Evolutionary conservation across 352 stramenopile genomes (phyloP), one percentile per base, ranked within the genome.

Genomic region (Phytophthora vignae): DNA sequence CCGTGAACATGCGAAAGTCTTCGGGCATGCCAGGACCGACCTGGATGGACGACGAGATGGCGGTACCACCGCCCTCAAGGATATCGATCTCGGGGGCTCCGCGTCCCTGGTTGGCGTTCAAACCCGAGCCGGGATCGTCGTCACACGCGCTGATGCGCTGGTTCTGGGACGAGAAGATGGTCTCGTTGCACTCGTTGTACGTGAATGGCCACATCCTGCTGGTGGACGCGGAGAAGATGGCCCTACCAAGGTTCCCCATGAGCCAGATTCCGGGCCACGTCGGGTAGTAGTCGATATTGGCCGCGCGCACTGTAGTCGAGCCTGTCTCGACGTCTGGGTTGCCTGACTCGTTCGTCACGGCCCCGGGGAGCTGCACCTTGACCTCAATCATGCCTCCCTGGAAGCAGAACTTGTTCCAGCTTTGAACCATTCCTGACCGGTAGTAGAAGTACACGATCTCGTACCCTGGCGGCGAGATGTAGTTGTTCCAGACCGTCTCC

Each of bases 41-140:
- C 69, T 99, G 96, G 8, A 98, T 87, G 17, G 94, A 98, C 53
- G 90, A 92, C 29, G 92, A 98, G 67, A 98, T 88, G 7, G 85
- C 81, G 0, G 70, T 80, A 29, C 94, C 83, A 2, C 71, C 76
- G 67, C 91, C 88, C 95, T 97, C 96, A 11, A 99, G 81, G 31
- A 99, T 81, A 83, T 99, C 95, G 71, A 99, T 99, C 75, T 99
- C 96, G 0, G 96, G 96, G 40, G 95, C 92, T 33, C 96, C 96
- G 17, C 96, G 86, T 8, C 96, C 96, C 52, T 90, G 73, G 31
- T 93, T 85, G 0, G 87, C 69, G 81, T 98, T 89, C 74, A 99
- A 60, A 0, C 95, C 96, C 63, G 84, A 97, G 33, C 98, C 96
- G 57, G 97, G 96, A 55, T 91, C 79, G 7, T 75, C 65, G 60